These are phyloP conservation scores for Mucor saturninus DNA, from an alignment of 371 early-diverging fungal species.

Conservation along the genomic window DNA sequence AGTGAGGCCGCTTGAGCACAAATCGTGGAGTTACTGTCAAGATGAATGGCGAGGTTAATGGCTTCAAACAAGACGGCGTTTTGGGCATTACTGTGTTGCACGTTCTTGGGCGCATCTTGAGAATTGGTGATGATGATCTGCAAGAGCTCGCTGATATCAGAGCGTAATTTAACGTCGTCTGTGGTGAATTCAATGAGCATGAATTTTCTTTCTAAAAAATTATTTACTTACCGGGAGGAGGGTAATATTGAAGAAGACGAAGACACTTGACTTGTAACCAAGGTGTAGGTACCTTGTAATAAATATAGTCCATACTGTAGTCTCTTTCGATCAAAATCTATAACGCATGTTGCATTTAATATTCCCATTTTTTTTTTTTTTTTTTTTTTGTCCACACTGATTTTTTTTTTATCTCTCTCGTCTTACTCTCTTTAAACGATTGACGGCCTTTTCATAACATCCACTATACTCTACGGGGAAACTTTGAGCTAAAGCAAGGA, in stretches of 20 bases:
- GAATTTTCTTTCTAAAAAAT: not conserved
- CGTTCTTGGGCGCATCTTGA: slow-evolving; percentile 90
- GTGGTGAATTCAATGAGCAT: not conserved
- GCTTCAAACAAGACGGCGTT: slow-evolving; percentile 97
- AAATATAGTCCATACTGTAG: slow-evolving; percentile 85
- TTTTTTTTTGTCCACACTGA: too few species aligned
- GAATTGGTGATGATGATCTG: slow-evolving; percentile 83
- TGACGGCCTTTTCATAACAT: slow-evolving; percentile 79
- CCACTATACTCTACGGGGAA: slow-evolving; percentile 80
- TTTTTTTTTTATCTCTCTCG: too few species aligned
- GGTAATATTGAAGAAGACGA: slow-evolving; percentile 92
- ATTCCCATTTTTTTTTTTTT: not conserved
- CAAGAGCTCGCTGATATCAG: slow-evolving; percentile 70
- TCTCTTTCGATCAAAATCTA: slow-evolving; percentile 89
- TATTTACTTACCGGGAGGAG: slow-evolving; percentile 74
- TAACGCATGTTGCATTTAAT: not conserved
- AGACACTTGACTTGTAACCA: slow-evolving; percentile 97
- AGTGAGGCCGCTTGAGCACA: slow-evolving; percentile 83
- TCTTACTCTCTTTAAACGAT: slow-evolving; percentile 77
- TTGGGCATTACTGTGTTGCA: slow-evolving; percentile 97
- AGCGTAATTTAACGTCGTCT: slow-evolving; percentile 66
- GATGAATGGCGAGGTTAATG: slow-evolving; percentile 91
- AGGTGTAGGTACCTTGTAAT: slow-evolving; percentile 96
- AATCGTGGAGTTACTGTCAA: slow-evolving; percentile 87
- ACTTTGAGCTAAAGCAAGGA: slow-evolving; percentile 87